Percentiles rank a stretch among this genome's conserved stretches.
Conservation (phyloP, 306 rosid genomes). For the Psophocarpus tetragonolobus region DNA sequence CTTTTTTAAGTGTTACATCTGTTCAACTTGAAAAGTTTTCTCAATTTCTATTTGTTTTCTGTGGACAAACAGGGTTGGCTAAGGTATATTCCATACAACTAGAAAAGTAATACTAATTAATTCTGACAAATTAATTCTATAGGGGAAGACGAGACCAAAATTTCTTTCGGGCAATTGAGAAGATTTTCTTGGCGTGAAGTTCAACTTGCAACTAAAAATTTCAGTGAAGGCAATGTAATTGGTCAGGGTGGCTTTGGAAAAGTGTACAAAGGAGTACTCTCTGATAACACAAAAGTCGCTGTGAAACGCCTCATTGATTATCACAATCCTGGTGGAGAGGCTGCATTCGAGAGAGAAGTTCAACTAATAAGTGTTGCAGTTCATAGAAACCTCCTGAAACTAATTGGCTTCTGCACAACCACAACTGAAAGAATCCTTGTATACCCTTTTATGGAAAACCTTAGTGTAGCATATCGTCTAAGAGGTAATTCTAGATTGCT, state of each 20-base stretch:
- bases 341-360: slow-evolving; percentile 92
- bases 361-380: slow-evolving; percentile 86
- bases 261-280: slow-evolving; percentile 86
- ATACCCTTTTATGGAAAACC: slow-evolving; percentile 95
- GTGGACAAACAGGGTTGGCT: not conserved
- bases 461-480: slow-evolving; percentile 78
- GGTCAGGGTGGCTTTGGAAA: slow-evolving; percentile 99
- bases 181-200: slow-evolving; percentile 90
- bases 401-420: slow-evolving; percentile 83
- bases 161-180: slow-evolving; percentile 68
- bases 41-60: not conserved
- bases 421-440: slow-evolving; percentile 89
- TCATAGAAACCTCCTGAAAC: slow-evolving; percentile 79
- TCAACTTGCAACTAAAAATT: slow-evolving; percentile 80
- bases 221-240: slow-evolving; percentile 74
- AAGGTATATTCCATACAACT: not conserved
- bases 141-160: slow-evolving; percentile 84
- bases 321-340: slow-evolving; percentile 90
- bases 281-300: slow-evolving; percentile 70
- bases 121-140: slow-evolving; percentile 12
- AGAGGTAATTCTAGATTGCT: slow-evolving; percentile 65
- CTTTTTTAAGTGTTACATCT: not conserved
- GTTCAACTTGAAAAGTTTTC: not conserved
- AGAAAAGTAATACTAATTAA: slow-evolving; percentile 19
- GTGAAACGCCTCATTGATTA: slow-evolving; percentile 83